Percentiles rank a stretch among this genome's conserved stretches.
These are phyloP conservation scores for Begonia loranthoides DNA, from an alignment of 306 rosid species.

Conservation along the genomic window DNA sequence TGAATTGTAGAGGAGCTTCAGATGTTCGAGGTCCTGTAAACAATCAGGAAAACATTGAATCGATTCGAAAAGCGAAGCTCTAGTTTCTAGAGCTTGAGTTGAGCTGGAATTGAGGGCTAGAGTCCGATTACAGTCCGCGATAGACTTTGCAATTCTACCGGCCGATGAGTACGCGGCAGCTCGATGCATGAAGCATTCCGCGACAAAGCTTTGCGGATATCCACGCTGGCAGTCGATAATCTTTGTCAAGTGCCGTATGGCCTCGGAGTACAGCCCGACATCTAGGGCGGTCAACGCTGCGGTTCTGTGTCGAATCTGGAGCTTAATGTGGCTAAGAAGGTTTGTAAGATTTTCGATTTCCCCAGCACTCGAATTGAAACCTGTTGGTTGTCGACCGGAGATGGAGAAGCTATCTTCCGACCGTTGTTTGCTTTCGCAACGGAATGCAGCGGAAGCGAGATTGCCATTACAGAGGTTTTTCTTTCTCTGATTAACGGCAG, in stretches of 20 bases:
- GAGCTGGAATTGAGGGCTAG: slow-evolving; percentile 58
- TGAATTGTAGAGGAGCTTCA: slow-evolving; percentile 74
- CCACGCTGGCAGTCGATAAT: too few species aligned
- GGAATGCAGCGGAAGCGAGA: too few species aligned
- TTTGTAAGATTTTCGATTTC: too few species aligned
- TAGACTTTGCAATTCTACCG: slow-evolving; percentile 69
- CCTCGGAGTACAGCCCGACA: slow-evolving; percentile 70
- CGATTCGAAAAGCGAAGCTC: slow-evolving; percentile 65
- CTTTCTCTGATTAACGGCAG: too few species aligned
- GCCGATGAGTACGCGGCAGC: slow-evolving; percentile 56
- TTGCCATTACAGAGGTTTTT: too few species aligned
- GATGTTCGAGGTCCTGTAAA: slow-evolving; percentile 78
- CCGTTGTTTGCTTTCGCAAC: too few species aligned
- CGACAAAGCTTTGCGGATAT: slow-evolving; percentile 79
- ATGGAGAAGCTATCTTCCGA: too few species aligned
- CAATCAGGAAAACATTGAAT: slow-evolving; percentile 78
- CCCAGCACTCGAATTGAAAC: too few species aligned
- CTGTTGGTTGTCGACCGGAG: too few species aligned
- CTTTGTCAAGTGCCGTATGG: too few species aligned
- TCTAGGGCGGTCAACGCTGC: slow-evolving; percentile 85
- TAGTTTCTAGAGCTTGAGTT: slow-evolving; percentile 74
- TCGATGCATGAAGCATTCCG: slow-evolving; percentile 74
- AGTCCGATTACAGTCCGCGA: slow-evolving; percentile 81
- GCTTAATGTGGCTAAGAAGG: slow-evolving; percentile 72
- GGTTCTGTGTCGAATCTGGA: slow-evolving; percentile 60